Evolutionary conservation across 2,329 filamentous ascomycete species (phyloP), one percentile per base, ranked within the genome.

Genomic region (Ascochyta pisi): DNA sequence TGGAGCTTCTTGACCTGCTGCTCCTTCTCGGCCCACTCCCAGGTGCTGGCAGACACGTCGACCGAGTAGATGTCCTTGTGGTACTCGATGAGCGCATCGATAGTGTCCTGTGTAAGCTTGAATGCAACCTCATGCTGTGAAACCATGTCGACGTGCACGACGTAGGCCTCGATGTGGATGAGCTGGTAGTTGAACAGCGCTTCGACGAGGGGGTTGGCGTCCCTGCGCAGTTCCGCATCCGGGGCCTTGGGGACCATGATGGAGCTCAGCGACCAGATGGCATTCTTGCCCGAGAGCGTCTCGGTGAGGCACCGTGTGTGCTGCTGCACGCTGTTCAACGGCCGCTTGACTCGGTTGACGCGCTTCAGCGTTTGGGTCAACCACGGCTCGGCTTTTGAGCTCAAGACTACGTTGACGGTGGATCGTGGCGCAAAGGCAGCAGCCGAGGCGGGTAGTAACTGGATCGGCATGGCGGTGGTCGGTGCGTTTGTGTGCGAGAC

Each of bases 61-160:
- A 93, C 85, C 67, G 91, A 96, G 82, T 96, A 93, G 68, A 98
- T 85, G 63, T 97, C 91, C 82, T 95, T 93, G 85, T 99, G 95
- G 78, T 96, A 96, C 76, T 96, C 91, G 75, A 96, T 89, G 63
- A 99, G 86, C 48, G 90, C 81, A 71, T 96, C 92, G 79, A 99
- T 99, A 60, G 93, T 92, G 75, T 98, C 95, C 55, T 89, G 86
- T 23, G 93, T 98, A 71, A 99, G 85, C 85, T 99, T 99, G 85
- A 93, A 98, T 66, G 93, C 95, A 71, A 99, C 92, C 81, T 98
- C 95, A 76, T 96, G 95, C 78, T 93, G 90, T 70, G 96, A 87
- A 57, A 99, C 94, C 92, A 98, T 96, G 81, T 99, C 95, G 78
- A 99, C 92, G 78, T 98, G 94, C 59, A 99, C 95, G 68, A 98